These are phyloP conservation scores for Tylopilus felleus DNA, from an alignment of 768 basidiomycete species.

Conservation along the genomic window DNA sequence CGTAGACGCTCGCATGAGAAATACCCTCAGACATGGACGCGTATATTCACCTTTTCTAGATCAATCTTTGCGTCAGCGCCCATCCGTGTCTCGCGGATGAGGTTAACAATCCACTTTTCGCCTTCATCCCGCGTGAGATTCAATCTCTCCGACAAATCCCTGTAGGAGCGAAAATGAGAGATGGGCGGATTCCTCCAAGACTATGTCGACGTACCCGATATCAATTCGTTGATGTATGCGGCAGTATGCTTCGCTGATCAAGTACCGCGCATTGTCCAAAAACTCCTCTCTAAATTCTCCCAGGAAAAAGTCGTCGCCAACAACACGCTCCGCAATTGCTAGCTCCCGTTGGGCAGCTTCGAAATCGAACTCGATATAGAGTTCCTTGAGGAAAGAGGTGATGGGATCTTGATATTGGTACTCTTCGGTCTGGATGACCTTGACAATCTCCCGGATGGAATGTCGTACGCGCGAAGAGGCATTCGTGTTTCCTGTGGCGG, in stretches of 20 bases:
- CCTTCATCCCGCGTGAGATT: slow-evolving; percentile 95
- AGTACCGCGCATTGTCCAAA: slow-evolving; percentile 92
- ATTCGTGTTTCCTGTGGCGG: slow-evolving; percentile 45
- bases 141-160: slow-evolving; percentile 88
- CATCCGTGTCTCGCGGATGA: slow-evolving; percentile 96
- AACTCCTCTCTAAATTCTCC: slow-evolving; percentile 89
- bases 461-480: slow-evolving; percentile 75
- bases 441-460: slow-evolving; percentile 88
- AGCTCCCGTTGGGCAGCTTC: slow-evolving; percentile 88
- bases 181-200: neutral
- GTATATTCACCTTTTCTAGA: slow-evolving; percentile 71
- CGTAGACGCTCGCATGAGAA: slow-evolving; percentile 10
- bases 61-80: slow-evolving; percentile 98
- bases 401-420: slow-evolving; percentile 96
- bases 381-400: slow-evolving; percentile 88
- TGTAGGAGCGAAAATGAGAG: slow-evolving; percentile 27
- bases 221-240: slow-evolving; percentile 93
- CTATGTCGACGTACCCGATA: slow-evolving; percentile 55
- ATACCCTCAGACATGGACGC: neutral
- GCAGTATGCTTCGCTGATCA: slow-evolving; percentile 97
- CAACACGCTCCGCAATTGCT: slow-evolving; percentile 71
- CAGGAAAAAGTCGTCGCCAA: slow-evolving; percentile 93
- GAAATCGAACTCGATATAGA: slow-evolving; percentile 96
- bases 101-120: slow-evolving; percentile 99
- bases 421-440: slow-evolving; percentile 91